A percentile compares a stretch with the other conserved stretches of the same genome.
These are phyloP conservation scores for Microbotryum silenes-acaulis DNA, from an alignment of 1,284 basidiomycete species.

Conservation along the genomic window DNA sequence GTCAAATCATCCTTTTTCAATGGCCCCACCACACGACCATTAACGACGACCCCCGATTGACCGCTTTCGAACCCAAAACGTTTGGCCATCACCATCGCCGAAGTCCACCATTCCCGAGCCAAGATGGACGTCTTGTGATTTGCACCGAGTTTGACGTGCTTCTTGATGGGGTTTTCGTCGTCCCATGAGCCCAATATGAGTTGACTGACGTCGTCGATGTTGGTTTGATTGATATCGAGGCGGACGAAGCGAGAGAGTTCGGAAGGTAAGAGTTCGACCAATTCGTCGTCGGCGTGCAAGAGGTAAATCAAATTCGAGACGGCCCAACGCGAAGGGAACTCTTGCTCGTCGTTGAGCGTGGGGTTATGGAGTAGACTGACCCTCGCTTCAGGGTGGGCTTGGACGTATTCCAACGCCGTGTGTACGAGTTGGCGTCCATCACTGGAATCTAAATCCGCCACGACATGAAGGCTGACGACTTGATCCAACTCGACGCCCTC, in stretches of 20 bases:
- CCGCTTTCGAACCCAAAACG: constrained; percentile 53
- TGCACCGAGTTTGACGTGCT: constrained; percentile 1
- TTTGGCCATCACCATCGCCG: constrained; percentile 19
- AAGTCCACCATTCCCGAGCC: constrained; percentile 16
- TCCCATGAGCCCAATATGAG: not conserved
- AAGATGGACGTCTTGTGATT: not conserved
- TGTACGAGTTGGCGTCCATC: constrained; percentile 53
- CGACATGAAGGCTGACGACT: constrained; percentile 53
- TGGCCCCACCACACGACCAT: constrained; percentile 72
- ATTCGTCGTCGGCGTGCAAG: not conserved
- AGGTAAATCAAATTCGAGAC: constrained; percentile 9
- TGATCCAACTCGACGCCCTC: constrained; percentile 18
- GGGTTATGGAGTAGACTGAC: constrained; percentile 26
- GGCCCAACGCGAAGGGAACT: constrained; percentile 5
- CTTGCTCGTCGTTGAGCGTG: not conserved
- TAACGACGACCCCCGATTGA: constrained; percentile 59
- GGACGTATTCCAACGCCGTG: constrained; percentile 50
- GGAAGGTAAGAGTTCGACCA: constrained; percentile 8
- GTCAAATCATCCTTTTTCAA: constrained; percentile 52
- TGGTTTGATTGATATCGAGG: not conserved
- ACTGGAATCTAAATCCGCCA: constrained; percentile 68
- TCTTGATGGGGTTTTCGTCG: constrained; percentile 10
- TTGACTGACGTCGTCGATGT: constrained; percentile 1
- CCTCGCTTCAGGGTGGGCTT: constrained; percentile 5
- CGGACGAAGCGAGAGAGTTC: constrained; percentile 17